phyloP scores from a whole-genome alignment of 2,329 filamentous ascomycete genomes.

The Colletotrichum tamarilloi region DNA sequence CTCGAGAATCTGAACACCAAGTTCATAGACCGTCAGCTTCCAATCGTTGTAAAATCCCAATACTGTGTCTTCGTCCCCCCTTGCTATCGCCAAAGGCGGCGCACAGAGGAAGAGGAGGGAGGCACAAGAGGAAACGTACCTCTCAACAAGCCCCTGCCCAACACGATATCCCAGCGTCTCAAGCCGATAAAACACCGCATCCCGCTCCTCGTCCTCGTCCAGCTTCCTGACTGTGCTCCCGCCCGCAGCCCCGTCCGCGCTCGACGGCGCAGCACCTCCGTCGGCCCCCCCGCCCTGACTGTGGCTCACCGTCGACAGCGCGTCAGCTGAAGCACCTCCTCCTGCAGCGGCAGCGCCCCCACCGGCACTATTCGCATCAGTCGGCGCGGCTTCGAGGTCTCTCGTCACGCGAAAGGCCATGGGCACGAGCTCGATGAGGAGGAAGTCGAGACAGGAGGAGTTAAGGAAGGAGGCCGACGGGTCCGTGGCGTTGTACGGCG shows the following conservation, averaged over 20 bases:
- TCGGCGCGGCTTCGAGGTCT: slow-evolving; percentile 69
- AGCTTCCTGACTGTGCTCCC: slow-evolving; percentile 48
- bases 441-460: slow-evolving; percentile 89
- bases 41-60: not conserved
- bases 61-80: not conserved
- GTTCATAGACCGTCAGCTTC: not conserved
- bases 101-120: not conserved
- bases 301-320: slow-evolving; percentile 12
- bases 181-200: slow-evolving; percentile 86
- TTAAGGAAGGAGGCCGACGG: slow-evolving; percentile 81
- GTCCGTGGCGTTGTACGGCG: slow-evolving; percentile 78
- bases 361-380: slow-evolving; percentile 39
- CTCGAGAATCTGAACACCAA: slow-evolving; percentile 73
- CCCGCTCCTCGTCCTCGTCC: slow-evolving; percentile 84
- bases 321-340: slow-evolving; percentile 36
- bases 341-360: slow-evolving; percentile 56
- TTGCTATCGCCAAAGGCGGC: not conserved
- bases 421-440: slow-evolving; percentile 96
- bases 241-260: slow-evolving; percentile 36
- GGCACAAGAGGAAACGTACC: slow-evolving; percentile 62
- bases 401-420: slow-evolving; percentile 88
- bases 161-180: slow-evolving; percentile 91
- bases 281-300: slow-evolving; percentile 19
- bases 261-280: slow-evolving; percentile 32
- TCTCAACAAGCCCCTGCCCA: slow-evolving; percentile 89